Conservation (phyloP, 179 eudicot species). For the Camellia oleifera region DNA sequence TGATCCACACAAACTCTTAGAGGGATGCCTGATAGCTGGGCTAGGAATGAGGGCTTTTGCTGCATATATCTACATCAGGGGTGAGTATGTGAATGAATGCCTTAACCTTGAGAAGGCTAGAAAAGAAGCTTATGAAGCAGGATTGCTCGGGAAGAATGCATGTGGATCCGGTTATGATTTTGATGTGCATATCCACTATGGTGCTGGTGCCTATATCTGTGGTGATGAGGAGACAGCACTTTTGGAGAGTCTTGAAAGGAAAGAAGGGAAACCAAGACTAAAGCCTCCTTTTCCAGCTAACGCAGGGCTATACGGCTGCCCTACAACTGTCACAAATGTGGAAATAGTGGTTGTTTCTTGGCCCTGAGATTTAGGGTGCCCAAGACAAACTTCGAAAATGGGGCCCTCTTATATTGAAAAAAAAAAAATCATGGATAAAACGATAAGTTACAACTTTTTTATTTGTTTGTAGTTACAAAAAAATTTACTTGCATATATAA, state of each 20-base stretch:
- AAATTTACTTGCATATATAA: too few relatives aligned
- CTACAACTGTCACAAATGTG: conserved; percentile 95
- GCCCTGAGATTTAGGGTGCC: too few relatives aligned
- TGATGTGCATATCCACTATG: conserved; percentile 90
- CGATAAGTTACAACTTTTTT: too few relatives aligned
- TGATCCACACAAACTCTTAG: conserved; percentile 82
- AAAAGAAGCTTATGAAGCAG: conserved; percentile 87
- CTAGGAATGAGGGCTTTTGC: conserved; percentile 94
- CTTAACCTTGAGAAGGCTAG: conserved; percentile 73
- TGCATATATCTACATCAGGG: conserved; percentile 93
- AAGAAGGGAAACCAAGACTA: conserved; percentile 95
- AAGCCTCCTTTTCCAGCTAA: conserved; percentile 99
- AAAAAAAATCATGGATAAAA: too few relatives aligned
- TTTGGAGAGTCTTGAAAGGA: conserved; percentile 91
- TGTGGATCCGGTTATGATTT: conserved; percentile 98
- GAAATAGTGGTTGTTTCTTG: conserved; percentile 89
- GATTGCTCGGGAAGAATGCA: conserved; percentile 80
- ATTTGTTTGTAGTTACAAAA: too few relatives aligned
- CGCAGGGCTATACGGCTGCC: conserved; percentile 90
- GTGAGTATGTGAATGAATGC: conserved; percentile 91
- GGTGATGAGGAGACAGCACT: conserved; percentile 95
- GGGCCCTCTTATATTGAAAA: too few relatives aligned
- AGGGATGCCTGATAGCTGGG: conserved; percentile 91
- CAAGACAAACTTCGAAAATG: too few relatives aligned
- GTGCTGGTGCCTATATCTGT: conserved; percentile 97